Evolutionary conservation across 176 grass and related monocot genomes (phyloP).

Genomic region (Dendrocalamus sinicus): DNA sequence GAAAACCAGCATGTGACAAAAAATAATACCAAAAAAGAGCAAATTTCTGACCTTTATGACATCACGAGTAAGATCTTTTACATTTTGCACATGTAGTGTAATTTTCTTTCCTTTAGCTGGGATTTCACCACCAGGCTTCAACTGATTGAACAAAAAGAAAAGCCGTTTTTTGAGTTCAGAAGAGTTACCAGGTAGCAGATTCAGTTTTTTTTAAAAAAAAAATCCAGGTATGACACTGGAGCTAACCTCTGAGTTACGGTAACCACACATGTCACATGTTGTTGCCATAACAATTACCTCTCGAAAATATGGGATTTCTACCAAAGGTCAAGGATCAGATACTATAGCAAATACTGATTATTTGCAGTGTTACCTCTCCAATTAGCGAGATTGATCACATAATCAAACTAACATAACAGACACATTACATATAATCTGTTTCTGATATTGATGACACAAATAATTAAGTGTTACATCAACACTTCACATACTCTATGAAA

Average conservation of each 20-base stretch:
- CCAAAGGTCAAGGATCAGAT: slow-evolving; percentile 44
- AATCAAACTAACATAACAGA: slow-evolving; percentile 23
- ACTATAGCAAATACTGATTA: slow-evolving; percentile 25
- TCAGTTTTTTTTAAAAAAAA: background rate
- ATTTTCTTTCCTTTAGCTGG: slow-evolving; percentile 81
- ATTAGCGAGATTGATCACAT: background rate
- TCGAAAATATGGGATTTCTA: slow-evolving; percentile 96
- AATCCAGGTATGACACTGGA: background rate
- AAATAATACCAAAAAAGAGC: background rate
- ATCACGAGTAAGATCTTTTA: slow-evolving; percentile 86
- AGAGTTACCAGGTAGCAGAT: background rate
- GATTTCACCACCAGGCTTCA: slow-evolving; percentile 94
- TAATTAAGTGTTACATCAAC: background rate
- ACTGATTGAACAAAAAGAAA: slow-evolving; percentile 57
- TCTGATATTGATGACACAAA: background rate
- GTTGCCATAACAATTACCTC: slow-evolving; percentile 95
- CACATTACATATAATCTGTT: background rate
- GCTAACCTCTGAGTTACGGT: slow-evolving; percentile 93
- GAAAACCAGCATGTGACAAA: background rate
- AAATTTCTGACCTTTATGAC: slow-evolving; percentile 83
- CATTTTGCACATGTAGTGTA: slow-evolving; percentile 62
- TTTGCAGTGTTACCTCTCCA: slow-evolving; percentile 6
- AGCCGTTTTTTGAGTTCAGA: slow-evolving; percentile 7
- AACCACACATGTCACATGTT: slow-evolving; percentile 83
- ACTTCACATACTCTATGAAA: slow-evolving; percentile 19